A percentile compares a stretch with the other conserved stretches of the same genome.
These are phyloP conservation scores for Gastrodia elata DNA, from an alignment of 106 monocot genomes.

Conservation along the genomic window DNA sequence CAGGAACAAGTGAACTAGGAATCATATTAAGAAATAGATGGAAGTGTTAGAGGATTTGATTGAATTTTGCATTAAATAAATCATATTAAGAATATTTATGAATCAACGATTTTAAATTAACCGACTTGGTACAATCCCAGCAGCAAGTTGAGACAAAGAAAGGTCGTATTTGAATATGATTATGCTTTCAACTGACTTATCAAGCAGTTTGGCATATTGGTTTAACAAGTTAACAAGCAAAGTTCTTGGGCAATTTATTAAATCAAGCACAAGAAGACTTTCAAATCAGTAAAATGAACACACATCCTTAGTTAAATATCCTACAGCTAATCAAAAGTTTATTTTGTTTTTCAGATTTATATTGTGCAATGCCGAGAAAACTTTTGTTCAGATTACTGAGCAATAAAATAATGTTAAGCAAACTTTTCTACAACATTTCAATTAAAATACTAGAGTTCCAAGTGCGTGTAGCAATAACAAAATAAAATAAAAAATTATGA, in stretches of 20 bases:
- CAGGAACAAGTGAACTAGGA: neutral
- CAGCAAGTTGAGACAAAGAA: neutral
- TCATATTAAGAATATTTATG: neutral
- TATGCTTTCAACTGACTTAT: neutral
- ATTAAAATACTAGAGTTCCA: neutral
- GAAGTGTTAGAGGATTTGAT: neutral
- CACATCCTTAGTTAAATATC: neutral
- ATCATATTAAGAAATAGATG: neutral
- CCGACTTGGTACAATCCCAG: neutral
- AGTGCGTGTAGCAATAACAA: neutral
- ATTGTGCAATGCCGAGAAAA: neutral
- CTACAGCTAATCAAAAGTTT: neutral
- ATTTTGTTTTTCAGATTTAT: neutral
- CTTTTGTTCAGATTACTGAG: neutral
- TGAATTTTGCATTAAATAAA: neutral
- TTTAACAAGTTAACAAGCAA: neutral
- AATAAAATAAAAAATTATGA: neutral
- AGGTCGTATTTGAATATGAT: neutral
- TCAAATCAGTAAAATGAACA: neutral
- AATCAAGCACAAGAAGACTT: neutral
- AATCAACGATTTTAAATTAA: neutral
- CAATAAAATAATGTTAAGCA: neutral
- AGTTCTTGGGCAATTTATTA: neutral
- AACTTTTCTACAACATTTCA: neutral
- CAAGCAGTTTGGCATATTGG: neutral